phyloP scores from a whole-genome alignment of 2,329 filamentous ascomycete genomes.

The Bretziella fagacearum region DNA sequence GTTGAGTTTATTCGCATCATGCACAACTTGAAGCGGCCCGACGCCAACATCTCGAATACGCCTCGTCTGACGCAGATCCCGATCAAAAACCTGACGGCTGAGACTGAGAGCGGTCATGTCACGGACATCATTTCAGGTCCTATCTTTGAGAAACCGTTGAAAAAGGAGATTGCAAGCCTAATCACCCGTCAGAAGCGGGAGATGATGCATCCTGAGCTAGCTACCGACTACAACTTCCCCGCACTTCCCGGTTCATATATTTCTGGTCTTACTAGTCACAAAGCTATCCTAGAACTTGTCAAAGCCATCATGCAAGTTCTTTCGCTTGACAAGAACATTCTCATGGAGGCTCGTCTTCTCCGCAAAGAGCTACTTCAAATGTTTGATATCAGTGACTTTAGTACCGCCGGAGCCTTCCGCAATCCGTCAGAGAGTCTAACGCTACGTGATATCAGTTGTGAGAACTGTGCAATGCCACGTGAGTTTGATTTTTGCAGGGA shows the following conservation, averaged over 20 bases:
- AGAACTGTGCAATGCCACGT: conserved; percentile 74
- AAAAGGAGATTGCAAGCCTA: conserved; percentile 71
- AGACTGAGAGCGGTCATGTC: conserved; percentile 30
- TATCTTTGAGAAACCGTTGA: conserved; percentile 71
- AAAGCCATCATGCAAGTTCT: conserved; percentile 89
- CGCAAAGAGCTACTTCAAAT: conserved; percentile 77
- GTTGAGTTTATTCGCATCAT: conserved; percentile 91
- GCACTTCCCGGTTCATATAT: conserved; percentile 54
- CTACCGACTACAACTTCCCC: conserved; percentile 75
- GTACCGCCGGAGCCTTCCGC: conserved; percentile 65
- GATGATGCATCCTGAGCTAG: conserved; percentile 73
- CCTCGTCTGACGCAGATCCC: conserved; percentile 42
- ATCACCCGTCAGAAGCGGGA: conserved; percentile 76
- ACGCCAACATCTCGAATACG: conserved; percentile 23
- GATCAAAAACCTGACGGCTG: conserved; percentile 40
- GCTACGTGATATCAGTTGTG: conserved; percentile 63
- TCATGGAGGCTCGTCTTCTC: conserved; percentile 69
- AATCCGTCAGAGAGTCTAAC: conserved; percentile 67
- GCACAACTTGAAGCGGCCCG: conserved; percentile 65
- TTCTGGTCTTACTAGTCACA: conserved; percentile 16
- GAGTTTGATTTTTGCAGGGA: conserved; percentile 90
- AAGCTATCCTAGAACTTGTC: conserved; percentile 56
- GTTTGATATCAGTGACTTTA: conserved; percentile 92
- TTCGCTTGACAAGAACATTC: conserved; percentile 76
- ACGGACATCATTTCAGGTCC: conserved; percentile 54